phyloP scores from a whole-genome alignment of 2,329 filamentous ascomycete genomes.

The Corinectria fuckeliana region DNA sequence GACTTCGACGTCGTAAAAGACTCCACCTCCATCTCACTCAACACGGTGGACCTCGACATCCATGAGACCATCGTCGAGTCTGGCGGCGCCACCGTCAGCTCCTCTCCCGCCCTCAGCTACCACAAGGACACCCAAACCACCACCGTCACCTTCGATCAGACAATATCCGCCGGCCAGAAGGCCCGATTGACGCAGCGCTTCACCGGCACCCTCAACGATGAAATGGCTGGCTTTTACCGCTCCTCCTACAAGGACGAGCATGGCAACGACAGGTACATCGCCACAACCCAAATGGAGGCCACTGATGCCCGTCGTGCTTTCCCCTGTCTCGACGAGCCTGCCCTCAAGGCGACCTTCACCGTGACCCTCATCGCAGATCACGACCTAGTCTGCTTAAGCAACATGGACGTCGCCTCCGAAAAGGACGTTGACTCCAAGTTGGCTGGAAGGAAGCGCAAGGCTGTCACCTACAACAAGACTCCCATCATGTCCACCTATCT shows the following conservation, averaged over 20 bases:
- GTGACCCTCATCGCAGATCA: slow-evolving; percentile 91
- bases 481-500: slow-evolving; percentile 97
- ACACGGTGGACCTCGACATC: slow-evolving; percentile 86
- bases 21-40: slow-evolving; percentile 83
- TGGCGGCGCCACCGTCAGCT: slow-evolving; percentile 55
- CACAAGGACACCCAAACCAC: slow-evolving; percentile 83
- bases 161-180: slow-evolving; percentile 75
- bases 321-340: slow-evolving; percentile 95
- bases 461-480: slow-evolving; percentile 89
- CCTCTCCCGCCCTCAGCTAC: slow-evolving; percentile 63
- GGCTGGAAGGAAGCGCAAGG: slow-evolving; percentile 71
- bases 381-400: slow-evolving; percentile 88
- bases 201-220: slow-evolving; percentile 82
- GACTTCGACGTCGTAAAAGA: slow-evolving; percentile 88
- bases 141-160: slow-evolving; percentile 78
- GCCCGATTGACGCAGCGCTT: slow-evolving; percentile 69
- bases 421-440: slow-evolving; percentile 71
- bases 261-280: slow-evolving; percentile 81
- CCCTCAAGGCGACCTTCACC: slow-evolving; percentile 90
- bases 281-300: slow-evolving; percentile 94
- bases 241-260: slow-evolving; percentile 88
- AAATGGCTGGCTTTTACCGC: slow-evolving; percentile 97
- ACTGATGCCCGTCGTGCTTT: slow-evolving; percentile 93
- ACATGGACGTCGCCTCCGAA: slow-evolving; percentile 92
- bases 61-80: slow-evolving; percentile 61